Conservation (phyloP, 2,329 filamentous ascomycete species). For the Clonostachys solani region DNA sequence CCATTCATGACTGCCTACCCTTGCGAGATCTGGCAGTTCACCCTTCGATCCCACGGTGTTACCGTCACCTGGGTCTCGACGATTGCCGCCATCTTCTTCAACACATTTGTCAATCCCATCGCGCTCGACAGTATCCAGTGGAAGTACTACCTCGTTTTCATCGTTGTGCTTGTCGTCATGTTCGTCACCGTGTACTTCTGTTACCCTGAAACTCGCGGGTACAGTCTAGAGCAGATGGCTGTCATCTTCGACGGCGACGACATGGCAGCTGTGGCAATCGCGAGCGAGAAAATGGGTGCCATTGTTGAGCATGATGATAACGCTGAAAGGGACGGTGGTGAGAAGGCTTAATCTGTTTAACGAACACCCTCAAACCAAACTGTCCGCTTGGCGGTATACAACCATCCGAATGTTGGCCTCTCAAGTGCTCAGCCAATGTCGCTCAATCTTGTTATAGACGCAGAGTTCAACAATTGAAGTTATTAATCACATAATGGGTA, state of each 20-base stretch:
- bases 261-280: slow-evolving; percentile 6
- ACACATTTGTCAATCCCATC: slow-evolving; percentile 30
- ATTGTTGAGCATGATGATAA: not conserved
- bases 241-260: slow-evolving; percentile 9
- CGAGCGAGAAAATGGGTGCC: slow-evolving; percentile 7
- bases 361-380: too few relatives aligned
- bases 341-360: too few relatives aligned
- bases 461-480: too few relatives aligned
- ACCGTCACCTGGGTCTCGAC: slow-evolving; percentile 9
- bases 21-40: slow-evolving; percentile 12
- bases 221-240: slow-evolving; percentile 2
- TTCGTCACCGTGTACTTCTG: slow-evolving; percentile 12
- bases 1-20: slow-evolving; percentile 6
- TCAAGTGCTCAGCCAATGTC: too few relatives aligned
- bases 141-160: slow-evolving; percentile 31
- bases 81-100: slow-evolving; percentile 3
- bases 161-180: slow-evolving; percentile 6
- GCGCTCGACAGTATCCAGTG: slow-evolving; percentile 25
- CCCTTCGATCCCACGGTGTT: slow-evolving; percentile 12
- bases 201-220: slow-evolving; percentile 24
- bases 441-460: too few relatives aligned
- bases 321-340: too few relatives aligned
- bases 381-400: too few relatives aligned
- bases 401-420: too few relatives aligned
- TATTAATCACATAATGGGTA: too few relatives aligned